A percentile compares a stretch with the other conserved stretches of the same genome.
Conservation (phyloP, 2,329 filamentous ascomycete species). For the Fonsecaea erecta region DNA sequence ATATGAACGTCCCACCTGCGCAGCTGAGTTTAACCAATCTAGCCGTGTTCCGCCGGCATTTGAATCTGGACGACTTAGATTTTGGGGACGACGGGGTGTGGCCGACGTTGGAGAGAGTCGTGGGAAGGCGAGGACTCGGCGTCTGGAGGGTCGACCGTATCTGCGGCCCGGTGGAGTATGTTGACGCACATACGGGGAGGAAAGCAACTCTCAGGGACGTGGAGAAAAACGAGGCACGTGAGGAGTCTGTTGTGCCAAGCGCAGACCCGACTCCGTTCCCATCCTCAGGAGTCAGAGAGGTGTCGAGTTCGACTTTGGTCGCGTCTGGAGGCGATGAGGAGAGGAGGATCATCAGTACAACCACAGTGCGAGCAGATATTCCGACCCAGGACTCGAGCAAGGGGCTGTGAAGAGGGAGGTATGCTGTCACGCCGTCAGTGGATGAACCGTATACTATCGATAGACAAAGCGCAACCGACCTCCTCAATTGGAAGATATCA, state of each 20-base stretch:
- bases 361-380: constrained; percentile 7
- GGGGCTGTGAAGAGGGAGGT: neutral
- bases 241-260: neutral
- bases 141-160: constrained; percentile 52
- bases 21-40: constrained; percentile 39
- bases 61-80: constrained; percentile 59
- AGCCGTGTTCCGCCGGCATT: constrained; percentile 52
- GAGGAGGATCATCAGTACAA: neutral
- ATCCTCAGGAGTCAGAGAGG: neutral
- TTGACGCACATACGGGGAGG: constrained; percentile 20
- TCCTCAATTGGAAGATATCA: neutral
- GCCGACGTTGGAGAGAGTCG: constrained; percentile 51
- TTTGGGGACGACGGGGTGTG: constrained; percentile 55
- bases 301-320: neutral
- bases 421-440: neutral
- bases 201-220: neutral
- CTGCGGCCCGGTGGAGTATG: constrained; percentile 32
- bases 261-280: neutral
- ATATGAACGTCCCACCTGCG: constrained; percentile 29
- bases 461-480: neutral
- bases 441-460: neutral
- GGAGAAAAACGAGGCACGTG: neutral
- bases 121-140: constrained; percentile 55
- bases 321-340: neutral
- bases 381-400: neutral